Evolutionary conservation across 2,329 filamentous ascomycete genomes (phyloP), one percentile per base, ranked within the genome.

Genomic region (Aspergillus terreus): DNA sequence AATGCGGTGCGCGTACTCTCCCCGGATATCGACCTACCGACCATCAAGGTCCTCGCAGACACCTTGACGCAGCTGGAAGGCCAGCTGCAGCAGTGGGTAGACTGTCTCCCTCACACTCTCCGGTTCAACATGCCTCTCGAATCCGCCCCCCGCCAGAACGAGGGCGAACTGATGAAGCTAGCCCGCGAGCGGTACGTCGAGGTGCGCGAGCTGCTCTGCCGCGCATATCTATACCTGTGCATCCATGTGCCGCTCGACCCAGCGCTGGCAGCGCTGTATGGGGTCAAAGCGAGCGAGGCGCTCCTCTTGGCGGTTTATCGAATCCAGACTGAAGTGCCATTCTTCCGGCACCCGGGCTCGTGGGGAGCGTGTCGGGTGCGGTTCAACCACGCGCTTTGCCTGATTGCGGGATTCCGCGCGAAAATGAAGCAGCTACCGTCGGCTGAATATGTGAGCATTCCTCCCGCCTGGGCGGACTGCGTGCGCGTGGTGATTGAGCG

Each of bases 301-400:
- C 44, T 63, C 6, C 55, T 40, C 6, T 46, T 63, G 27, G 55
- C 60, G 7, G 52, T 62, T 2, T 63, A 63, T 55, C 59, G 60
- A n/a, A 62, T 61, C n/a, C 58, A 61, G 25, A 59, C 55, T 14
- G 60, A 63, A 35, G 58, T 60, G 38, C 59, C 60, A 38, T 63
- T 62, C 33, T 63, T 63, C 49, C 55, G 60, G 36, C 60, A 63
- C 47, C 60, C 60, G 14, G 60, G 60, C 15, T 62, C 59, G 15
- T 63, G 60, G 60, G 60, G 60, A 32, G 60, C 59, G 10, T 63
- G 60, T 50, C 57, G 60, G 15, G 60, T 63, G 12, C 57, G 60
- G n/a, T 63, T 63, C 23, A 63, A 63, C 42, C 60, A 63, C 46
- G 59, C 60, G 27, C 45, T 62, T 19, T 63, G 60, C 41, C 48